A percentile compares a stretch with the other conserved stretches of the same genome.
Evolutionary conservation across 345 rosid species (phyloP).

Genomic region (Cardamine chenopodiifolia): DNA sequence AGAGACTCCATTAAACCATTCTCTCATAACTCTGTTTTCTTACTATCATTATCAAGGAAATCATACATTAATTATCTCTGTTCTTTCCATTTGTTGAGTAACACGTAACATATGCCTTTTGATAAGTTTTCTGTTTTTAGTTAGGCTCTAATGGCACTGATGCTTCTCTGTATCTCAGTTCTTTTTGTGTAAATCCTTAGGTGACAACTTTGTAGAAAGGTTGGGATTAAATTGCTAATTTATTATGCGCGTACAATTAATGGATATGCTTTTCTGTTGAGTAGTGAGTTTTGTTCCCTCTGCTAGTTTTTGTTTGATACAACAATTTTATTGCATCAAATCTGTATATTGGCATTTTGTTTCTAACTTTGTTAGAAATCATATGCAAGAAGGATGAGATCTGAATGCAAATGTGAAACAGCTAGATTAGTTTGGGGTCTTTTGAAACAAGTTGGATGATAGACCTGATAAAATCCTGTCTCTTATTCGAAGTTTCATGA

Average conservation of each 20-base stretch:
- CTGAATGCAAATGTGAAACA: neutral
- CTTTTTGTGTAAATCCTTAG: conserved; percentile 7
- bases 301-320: neutral
- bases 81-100: no score
- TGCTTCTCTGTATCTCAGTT: conserved; percentile 7
- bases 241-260: neutral
- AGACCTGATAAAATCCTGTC: neutral
- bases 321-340: neutral
- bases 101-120: no score
- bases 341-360: neutral
- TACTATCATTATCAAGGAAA: no score
- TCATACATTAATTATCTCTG: no score
- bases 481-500: conserved; percentile 11
- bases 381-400: conserved; percentile 12
- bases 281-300: conserved; percentile 5
- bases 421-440: neutral
- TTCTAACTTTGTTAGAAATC: neutral
- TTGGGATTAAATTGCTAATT: conserved; percentile 1
- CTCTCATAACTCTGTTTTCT: no score
- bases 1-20: no score
- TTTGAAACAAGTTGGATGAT: conserved; percentile 15
- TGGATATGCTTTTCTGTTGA: conserved; percentile 14
- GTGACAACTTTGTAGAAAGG: neutral
- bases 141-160: neutral
- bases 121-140: conserved; percentile 12